A percentile compares a stretch with the other conserved stretches of the same genome.
Conservation (phyloP, 2,329 filamentous ascomycete genomes). For the Beauveria sp. region DNA sequence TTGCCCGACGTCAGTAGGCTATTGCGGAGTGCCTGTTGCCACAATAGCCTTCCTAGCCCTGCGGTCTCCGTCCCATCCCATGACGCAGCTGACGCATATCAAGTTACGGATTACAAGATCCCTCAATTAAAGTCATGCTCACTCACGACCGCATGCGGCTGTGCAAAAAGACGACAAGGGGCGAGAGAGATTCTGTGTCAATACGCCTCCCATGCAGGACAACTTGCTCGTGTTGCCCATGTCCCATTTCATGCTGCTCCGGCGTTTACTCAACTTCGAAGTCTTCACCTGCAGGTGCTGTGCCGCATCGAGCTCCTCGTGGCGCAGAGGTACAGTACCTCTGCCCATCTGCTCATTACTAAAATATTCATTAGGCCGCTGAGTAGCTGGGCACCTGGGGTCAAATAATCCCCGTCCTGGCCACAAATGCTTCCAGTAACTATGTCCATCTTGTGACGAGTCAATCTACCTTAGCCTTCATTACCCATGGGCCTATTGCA, state of each 20-base stretch:
- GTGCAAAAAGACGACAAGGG: not conserved
- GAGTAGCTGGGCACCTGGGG: not conserved
- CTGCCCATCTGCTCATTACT: not conserved
- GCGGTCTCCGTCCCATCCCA: not conserved
- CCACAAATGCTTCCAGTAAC: not conserved
- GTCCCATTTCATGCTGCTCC: not conserved
- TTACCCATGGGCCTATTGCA: too few relatives aligned
- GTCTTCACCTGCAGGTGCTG: not conserved
- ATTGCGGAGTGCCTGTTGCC: too few relatives aligned
- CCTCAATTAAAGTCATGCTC: too few relatives aligned
- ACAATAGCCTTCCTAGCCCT: not conserved
- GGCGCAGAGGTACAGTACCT: not conserved
- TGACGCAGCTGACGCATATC: not conserved
- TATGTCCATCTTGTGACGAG: slow-evolving; percentile 5
- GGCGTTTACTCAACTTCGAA: not conserved
- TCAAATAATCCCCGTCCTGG: not conserved
- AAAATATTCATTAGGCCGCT: not conserved
- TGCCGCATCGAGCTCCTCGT: not conserved
- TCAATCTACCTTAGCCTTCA: not conserved
- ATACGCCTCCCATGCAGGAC: not conserved
- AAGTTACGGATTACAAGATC: not conserved
- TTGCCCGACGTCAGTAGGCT: not conserved
- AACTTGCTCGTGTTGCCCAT: not conserved
- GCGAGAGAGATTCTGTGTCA: not conserved
- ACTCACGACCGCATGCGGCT: too few relatives aligned